Base-by-base conservation (phyloP, 2,329 filamentous ascomycete genomes). In the Diaporthe caulivora region DNA sequence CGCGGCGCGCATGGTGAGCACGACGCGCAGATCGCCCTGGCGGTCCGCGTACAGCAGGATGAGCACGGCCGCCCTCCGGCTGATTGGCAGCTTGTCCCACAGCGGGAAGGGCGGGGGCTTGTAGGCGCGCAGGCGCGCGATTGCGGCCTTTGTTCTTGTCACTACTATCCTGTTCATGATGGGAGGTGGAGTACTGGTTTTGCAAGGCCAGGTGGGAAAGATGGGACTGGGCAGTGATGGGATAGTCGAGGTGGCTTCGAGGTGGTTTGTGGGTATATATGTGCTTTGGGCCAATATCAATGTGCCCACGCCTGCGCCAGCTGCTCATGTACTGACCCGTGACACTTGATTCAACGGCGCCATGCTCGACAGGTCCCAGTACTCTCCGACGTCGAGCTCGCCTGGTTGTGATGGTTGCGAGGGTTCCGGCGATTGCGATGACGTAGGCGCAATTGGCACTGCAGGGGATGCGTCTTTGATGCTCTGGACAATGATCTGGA, bases 31-130 rank as follows among this genome's bases (percentile, higher is more conserved):
- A 77, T 97, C 93, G 53, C 96, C 96, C 75, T 89, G 87, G 55
- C 89, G 89, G 82, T 98, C 96, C 47, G 95, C 94, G 81, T 97
- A 98, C 1, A 98, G 88, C 69, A 98, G 88, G 64, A 98, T 89
- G 70, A 98, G 85, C 53, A 98, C 96, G 31, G 96, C 95, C 18
- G 96, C 96, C 77, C 95, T 91, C 75, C 94, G 90, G 76, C 86
- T 89, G 18, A 88, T 83, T 2, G 91, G 91, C 37, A 93, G 85
- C 26, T 83, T 83, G 78, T 92, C 88, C 91, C 91, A 93, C 73
- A 89, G 80, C 15, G 90, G 85, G 77, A 92, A 92, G 2, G 89
- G 83, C 1, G 91, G 91, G 24, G 91, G 87, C 73, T 84, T 87
- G 80, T 90, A 92, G 70, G 90, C 86, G 69, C 90, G 87, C 72